phyloP scores from a whole-genome alignment of 78 protist genomes.

The Dictyostelium citrinum region DNA sequence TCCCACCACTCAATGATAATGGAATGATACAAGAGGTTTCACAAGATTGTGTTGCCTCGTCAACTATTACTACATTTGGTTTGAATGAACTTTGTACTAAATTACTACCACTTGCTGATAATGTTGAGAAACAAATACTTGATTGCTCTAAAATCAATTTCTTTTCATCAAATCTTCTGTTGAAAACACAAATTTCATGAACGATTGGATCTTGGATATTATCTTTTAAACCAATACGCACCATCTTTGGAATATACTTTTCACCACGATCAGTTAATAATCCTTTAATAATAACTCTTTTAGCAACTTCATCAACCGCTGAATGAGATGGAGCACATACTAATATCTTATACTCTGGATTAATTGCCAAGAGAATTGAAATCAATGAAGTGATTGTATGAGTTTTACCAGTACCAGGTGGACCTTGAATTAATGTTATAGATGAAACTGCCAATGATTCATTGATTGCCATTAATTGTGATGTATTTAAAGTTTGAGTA shows the following conservation, averaged over 20 bases:
- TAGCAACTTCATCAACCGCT: conserved; percentile 86
- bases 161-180: too few relatives aligned
- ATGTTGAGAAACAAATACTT: conserved; percentile 12
- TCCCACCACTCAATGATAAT: background rate
- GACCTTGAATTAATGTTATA: conserved; percentile 40
- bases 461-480: conserved; percentile 13
- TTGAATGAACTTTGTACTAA: background rate
- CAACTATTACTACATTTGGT: conserved; percentile 74
- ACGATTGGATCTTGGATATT: background rate
- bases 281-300: conserved; percentile 25
- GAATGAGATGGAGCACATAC: conserved; percentile 78
- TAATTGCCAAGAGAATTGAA: background rate
- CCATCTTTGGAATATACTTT: background rate
- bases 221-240: conserved; percentile 16
- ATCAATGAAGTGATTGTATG: conserved; percentile 7
- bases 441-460: background rate
- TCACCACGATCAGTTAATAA: background rate
- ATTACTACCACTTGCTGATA: conserved; percentile 16
- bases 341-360: background rate
- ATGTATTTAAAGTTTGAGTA: background rate
- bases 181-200: conserved; percentile 6
- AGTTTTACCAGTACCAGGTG: conserved; percentile 71
- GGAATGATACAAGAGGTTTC: conserved; percentile 84
- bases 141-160: background rate
- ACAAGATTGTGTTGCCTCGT: conserved; percentile 87